A percentile compares a stretch with the other conserved stretches of the same genome.
phyloP scores from a whole-genome alignment of 257 asterid genomes.

The Jacaranda copaia region DNA sequence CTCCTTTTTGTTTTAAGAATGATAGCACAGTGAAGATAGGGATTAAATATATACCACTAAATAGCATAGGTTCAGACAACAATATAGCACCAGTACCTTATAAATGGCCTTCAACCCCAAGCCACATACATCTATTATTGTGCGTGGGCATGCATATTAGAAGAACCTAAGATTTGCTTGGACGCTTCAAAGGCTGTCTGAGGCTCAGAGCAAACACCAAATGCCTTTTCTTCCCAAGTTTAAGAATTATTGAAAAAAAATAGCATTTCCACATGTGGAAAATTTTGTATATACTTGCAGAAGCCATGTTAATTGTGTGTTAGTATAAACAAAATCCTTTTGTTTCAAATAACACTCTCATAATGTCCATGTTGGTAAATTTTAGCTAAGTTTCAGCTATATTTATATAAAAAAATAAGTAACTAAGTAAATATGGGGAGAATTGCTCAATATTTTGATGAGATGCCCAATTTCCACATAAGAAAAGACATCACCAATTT shows the following conservation, averaged over 20 bases:
- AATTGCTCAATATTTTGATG: background rate
- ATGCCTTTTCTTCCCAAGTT: constrained; percentile 85
- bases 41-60: constrained; percentile 2
- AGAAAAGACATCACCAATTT: background rate
- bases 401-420: background rate
- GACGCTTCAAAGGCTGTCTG: constrained; percentile 70
- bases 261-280: constrained; percentile 60
- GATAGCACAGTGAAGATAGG: background rate
- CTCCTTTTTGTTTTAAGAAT: too few species aligned
- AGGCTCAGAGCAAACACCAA: constrained; percentile 67
- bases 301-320: constrained; percentile 29
- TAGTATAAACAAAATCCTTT: background rate
- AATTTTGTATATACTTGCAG: constrained; percentile 73
- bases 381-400: background rate
- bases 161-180: constrained; percentile 57
- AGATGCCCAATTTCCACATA: constrained; percentile 19
- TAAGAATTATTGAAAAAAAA: constrained; percentile 76
- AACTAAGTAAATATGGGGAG: background rate
- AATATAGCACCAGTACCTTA: constrained; percentile 58
- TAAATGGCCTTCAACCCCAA: constrained; percentile 77
- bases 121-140: constrained; percentile 87
- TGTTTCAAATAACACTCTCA: background rate
- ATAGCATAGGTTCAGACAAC: constrained; percentile 17
- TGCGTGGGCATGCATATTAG: constrained; percentile 80
- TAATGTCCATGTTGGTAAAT: constrained; percentile 11